Percentiles rank a stretch among this genome's conserved stretches.
Conservation (phyloP, 2,329 filamentous ascomycete genomes). For the Exophiala sp. region DNA sequence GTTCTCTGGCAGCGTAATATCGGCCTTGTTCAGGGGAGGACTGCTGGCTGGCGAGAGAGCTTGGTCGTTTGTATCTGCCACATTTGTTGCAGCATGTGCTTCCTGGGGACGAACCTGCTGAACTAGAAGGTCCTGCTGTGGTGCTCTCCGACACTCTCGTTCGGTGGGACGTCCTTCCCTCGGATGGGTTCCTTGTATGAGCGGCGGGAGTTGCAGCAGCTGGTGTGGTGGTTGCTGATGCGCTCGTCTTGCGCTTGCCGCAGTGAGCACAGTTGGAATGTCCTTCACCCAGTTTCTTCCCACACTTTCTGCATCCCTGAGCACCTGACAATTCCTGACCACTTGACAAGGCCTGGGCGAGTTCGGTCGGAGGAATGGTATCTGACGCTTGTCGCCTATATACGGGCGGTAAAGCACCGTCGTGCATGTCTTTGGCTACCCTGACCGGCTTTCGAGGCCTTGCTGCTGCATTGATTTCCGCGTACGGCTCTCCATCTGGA, state of each 20-base stretch:
- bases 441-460: conserved; percentile 22
- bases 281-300: conserved; percentile 13
- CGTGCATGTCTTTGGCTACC: conserved; percentile 29
- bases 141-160: conserved; percentile 14
- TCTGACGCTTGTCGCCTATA: conserved; percentile 23
- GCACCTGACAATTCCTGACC: neutral
- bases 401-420: conserved; percentile 25
- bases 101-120: conserved; percentile 10
- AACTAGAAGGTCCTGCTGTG: conserved; percentile 16
- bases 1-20: conserved; percentile 8
- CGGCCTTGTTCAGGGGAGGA: conserved; percentile 1
- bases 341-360: conserved; percentile 2
- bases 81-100: conserved; percentile 16
- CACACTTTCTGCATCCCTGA: conserved; percentile 18
- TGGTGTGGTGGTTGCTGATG: neutral
- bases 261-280: conserved; percentile 22
- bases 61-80: conserved; percentile 19
- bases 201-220: conserved; percentile 2
- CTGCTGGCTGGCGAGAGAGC: neutral
- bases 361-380: conserved; percentile 5
- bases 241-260: conserved; percentile 19
- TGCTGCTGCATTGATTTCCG: conserved; percentile 6
- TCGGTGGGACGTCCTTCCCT: conserved; percentile 11
- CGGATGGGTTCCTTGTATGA: conserved; percentile 7
- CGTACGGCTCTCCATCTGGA: conserved; percentile 24